Evolutionary conservation across 2,329 filamentous ascomycete species (phyloP), one percentile per base, ranked within the genome.

Genomic region (Colletotrichum sp.): DNA sequence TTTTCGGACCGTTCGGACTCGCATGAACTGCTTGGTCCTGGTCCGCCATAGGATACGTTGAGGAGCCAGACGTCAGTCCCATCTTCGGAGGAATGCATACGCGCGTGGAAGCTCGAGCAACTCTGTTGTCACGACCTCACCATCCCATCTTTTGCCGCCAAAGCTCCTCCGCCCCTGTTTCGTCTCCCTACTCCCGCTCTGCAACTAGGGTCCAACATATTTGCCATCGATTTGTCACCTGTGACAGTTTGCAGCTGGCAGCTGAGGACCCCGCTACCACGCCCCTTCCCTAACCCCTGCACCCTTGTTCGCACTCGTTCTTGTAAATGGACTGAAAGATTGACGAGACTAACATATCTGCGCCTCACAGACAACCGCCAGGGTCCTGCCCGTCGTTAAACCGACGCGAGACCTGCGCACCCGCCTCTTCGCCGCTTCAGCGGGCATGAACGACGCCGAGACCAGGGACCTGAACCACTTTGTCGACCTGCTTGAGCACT

Each of bases 401-500:
- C 94, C 95, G 75, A 93, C 93, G 69, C 91, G 95, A 71, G 96
- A 98, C 84, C 88, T 99, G 65, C 95, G 95, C 80, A 93, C 94
- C 3, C 91, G 96, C 78, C 89, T 99, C 67, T 89, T 94, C 83
- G 92, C 93, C 76, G 94, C 93, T 27, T 93, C 93, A 8, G 92
- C 91, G 71, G 94, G 93, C 67, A 93, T 98, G 88, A 92, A 89
- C 66, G 94, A 96, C 77, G 87, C 88, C 12, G 95, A 97, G 83
- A 87, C 91, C 52, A 94, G 93, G 83, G 95, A 98, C 80, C 87
- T 98, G 77, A 93, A 94, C 75, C 89, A 94, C 69, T 98, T 99
- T 84, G 89, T 95, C 79, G 96, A 98, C 84, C 87, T 99, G 65
- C 86, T 99, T 73, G 96, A 98, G 81, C 93, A 94, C 71, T 98